A percentile compares a stretch with the other conserved stretches of the same genome.
These are phyloP conservation scores for Cicer judaicum DNA, from an alignment of 306 rosid genomes.

Conservation along the genomic window DNA sequence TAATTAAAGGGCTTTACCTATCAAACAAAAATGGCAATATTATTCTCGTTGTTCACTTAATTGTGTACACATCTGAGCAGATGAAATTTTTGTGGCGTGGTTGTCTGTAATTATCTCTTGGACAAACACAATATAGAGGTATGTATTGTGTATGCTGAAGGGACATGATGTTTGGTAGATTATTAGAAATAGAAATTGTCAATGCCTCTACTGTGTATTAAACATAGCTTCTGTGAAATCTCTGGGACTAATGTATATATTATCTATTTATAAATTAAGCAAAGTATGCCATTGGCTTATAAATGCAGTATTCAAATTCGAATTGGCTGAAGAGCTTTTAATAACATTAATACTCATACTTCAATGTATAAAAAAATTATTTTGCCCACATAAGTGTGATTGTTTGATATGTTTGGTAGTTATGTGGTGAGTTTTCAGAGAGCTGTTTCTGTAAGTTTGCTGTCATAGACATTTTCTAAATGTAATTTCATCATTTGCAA, in stretches of 20 bases:
- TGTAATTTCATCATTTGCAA: slow-evolving; percentile 16
- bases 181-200: slow-evolving; percentile 5
- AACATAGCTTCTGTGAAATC: not conserved
- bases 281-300: not conserved
- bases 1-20: not conserved
- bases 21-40: not conserved
- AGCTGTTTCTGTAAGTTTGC: slow-evolving; percentile 3
- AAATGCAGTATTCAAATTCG: not conserved
- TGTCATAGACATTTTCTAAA: not conserved
- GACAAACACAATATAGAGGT: slow-evolving; percentile 26
- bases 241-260: slow-evolving; percentile 17
- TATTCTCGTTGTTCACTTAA: slow-evolving; percentile 1
- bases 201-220: not conserved
- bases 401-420: slow-evolving; percentile 23
- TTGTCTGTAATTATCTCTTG: not conserved
- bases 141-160: slow-evolving; percentile 17
- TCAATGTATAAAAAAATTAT: not conserved
- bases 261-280: not conserved
- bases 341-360: not conserved
- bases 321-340: slow-evolving; percentile 1
- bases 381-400: slow-evolving; percentile 3
- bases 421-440: slow-evolving; percentile 20
- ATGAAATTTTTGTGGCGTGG: slow-evolving; percentile 8
- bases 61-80: slow-evolving; percentile 25
- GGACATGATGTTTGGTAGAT: not conserved